phyloP scores from a whole-genome alignment of 106 monocot genomes.

The Acorus calamus region DNA sequence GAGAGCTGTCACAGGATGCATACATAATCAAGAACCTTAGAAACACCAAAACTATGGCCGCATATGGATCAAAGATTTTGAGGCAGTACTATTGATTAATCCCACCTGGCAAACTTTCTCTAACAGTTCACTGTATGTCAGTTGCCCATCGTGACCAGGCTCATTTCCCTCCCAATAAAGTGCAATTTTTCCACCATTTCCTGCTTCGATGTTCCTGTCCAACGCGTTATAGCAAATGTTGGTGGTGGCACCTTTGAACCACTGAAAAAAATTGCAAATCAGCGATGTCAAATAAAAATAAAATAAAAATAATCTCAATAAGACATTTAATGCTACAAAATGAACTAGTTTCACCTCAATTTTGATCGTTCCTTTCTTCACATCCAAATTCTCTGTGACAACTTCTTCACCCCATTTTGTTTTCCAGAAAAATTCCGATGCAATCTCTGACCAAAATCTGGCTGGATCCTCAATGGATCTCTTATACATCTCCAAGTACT shows the following conservation, averaged over 20 bases:
- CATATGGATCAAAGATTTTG: not conserved
- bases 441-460: too few species aligned
- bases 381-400: slow-evolving; percentile 53
- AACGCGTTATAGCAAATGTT: slow-evolving; percentile 96
- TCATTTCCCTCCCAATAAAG: slow-evolving; percentile 96
- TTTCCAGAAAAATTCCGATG: too few species aligned
- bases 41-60: too few species aligned
- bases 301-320: too few species aligned
- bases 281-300: not conserved
- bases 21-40: not conserved
- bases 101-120: slow-evolving; percentile 94
- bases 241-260: slow-evolving; percentile 89
- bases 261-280: slow-evolving; percentile 29
- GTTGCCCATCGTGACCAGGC: slow-evolving; percentile 47
- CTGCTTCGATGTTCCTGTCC: slow-evolving; percentile 62
- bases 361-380: slow-evolving; percentile 58
- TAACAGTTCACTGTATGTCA: slow-evolving; percentile 84
- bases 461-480: too few species aligned
- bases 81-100: not conserved
- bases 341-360: slow-evolving; percentile 39
- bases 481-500: too few species aligned
- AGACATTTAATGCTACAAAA: too few species aligned
- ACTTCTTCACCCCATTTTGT: too few species aligned
- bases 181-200: slow-evolving; percentile 74
- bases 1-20: slow-evolving; percentile 42